These are phyloP conservation scores for Capsella rubella DNA, from an alignment of 441 rosid genomes.

Conservation along the genomic window DNA sequence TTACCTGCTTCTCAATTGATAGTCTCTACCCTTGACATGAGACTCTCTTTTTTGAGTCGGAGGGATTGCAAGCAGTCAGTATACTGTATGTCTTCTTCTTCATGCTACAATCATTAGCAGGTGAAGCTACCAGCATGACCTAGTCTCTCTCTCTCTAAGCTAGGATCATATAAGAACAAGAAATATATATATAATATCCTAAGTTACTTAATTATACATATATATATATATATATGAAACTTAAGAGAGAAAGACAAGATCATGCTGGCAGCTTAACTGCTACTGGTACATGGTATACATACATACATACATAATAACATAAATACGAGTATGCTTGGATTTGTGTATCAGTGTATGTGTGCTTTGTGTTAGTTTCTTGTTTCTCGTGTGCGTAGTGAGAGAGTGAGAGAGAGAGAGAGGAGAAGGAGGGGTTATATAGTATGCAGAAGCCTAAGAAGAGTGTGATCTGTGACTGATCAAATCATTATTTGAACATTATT, in stretches of 20 bases:
- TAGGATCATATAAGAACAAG: slow-evolving; percentile 7
- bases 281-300: slow-evolving; percentile 38
- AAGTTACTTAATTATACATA: not conserved
- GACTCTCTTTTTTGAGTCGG: not conserved
- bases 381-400: slow-evolving; percentile 24
- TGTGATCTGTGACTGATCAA: slow-evolving; percentile 35
- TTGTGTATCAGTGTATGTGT: not conserved
- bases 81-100: not conserved
- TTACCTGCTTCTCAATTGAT: slow-evolving; percentile 8
- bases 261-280: slow-evolving; percentile 51
- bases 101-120: slow-evolving; percentile 45
- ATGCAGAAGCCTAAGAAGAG: slow-evolving; percentile 4
- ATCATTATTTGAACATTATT: slow-evolving; percentile 30
- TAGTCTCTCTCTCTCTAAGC: slow-evolving; percentile 37
- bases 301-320: not conserved
- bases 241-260: slow-evolving; percentile 44
- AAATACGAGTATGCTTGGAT: not conserved
- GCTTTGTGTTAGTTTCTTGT: slow-evolving; percentile 22
- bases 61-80: not conserved
- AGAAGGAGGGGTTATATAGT: slow-evolving; percentile 18
- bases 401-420: not conserved
- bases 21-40: not conserved
- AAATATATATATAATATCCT: not conserved
- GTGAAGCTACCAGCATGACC: slow-evolving; percentile 44
- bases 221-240: not conserved